These are phyloP conservation scores for Reticulascus tulasneorum DNA, from an alignment of 2,329 filamentous ascomycete genomes.

Conservation along the genomic window DNA sequence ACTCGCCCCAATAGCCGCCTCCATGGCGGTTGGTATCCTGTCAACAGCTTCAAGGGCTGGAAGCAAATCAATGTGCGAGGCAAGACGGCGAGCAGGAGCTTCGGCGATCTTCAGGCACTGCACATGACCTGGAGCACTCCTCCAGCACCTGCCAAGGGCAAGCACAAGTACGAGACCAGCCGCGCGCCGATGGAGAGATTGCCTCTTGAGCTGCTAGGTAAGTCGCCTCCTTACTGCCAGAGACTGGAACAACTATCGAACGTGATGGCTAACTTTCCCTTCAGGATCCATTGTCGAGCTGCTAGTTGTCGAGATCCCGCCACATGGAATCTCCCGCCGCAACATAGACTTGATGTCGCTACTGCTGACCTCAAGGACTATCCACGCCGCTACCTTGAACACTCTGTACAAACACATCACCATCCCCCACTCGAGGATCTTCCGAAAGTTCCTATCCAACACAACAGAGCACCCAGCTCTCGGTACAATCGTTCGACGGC, in stretches of 20 bases:
- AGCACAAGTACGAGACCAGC: constrained; percentile 38
- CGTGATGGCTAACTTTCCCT: constrained; percentile 6
- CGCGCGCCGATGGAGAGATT: constrained; percentile 61
- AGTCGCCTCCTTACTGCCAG: constrained; percentile 26
- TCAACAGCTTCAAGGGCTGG: constrained; percentile 58
- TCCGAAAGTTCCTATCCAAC: constrained; percentile 74
- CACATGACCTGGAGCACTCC: constrained; percentile 51
- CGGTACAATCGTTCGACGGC: constrained; percentile 70
- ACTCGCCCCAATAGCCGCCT: constrained; percentile 53
- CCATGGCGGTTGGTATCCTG: constrained; percentile 56
- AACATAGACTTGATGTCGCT: constrained; percentile 76
- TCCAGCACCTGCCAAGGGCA: constrained; percentile 22
- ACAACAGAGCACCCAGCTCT: constrained; percentile 63
- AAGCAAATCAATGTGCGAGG: constrained; percentile 58
- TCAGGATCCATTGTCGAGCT: constrained; percentile 70
- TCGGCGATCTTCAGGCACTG: constrained; percentile 53
- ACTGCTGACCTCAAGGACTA: constrained; percentile 68
- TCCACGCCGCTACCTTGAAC: constrained; percentile 69
- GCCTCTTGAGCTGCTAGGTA: constrained; percentile 68
- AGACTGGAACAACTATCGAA: too few relatives aligned
- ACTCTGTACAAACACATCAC: constrained; percentile 77
- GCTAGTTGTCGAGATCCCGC: constrained; percentile 67
- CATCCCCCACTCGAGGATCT: constrained; percentile 78
- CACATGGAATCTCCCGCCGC: constrained; percentile 70
- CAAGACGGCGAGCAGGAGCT: constrained; percentile 58